These are phyloP conservation scores for Echites panduratus DNA, from an alignment of 257 asterid species.

Conservation along the genomic window DNA sequence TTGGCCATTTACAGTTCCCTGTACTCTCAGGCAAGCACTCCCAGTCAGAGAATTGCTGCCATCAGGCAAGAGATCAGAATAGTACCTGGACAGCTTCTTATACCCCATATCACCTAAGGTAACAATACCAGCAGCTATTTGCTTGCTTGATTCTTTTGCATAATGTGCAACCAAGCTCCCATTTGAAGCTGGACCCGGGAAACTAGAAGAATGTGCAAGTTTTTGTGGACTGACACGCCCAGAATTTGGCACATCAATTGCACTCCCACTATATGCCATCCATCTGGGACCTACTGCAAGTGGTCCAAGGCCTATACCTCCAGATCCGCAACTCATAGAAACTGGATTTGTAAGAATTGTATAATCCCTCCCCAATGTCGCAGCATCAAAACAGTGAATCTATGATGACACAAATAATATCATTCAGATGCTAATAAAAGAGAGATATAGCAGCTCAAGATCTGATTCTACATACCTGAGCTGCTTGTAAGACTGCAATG, in stretches of 20 bases:
- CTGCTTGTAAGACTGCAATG: conserved; percentile 66
- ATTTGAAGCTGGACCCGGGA: conserved; percentile 50
- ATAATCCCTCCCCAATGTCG: conserved; percentile 68
- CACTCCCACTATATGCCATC: conserved; percentile 95
- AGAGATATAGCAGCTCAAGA: background rate
- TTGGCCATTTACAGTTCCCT: conserved; percentile 50
- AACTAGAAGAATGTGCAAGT: conserved; percentile 51
- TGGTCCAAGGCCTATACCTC: conserved; percentile 75
- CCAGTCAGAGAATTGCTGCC: conserved; percentile 48
- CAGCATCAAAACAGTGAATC: conserved; percentile 80
- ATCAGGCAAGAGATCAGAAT: conserved; percentile 70
- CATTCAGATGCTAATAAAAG: no score
- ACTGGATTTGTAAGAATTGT: conserved; percentile 79
- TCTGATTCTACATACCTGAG: conserved; percentile 52
- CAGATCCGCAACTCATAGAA: conserved; percentile 44
- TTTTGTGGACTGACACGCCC: conserved; percentile 81
- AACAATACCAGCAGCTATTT: conserved; percentile 84
- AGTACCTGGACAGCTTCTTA: conserved; percentile 77
- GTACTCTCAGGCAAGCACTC: conserved; percentile 36
- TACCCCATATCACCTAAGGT: conserved; percentile 88
- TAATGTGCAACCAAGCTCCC: conserved; percentile 89
- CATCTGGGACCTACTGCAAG: conserved; percentile 94
- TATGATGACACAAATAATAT: conserved; percentile 20
- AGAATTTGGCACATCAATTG: conserved; percentile 49
- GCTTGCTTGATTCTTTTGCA: conserved; percentile 96